Conservation (phyloP, 495 filamentous ascomycete genomes). For the Mytilinidion resinicola region DNA sequence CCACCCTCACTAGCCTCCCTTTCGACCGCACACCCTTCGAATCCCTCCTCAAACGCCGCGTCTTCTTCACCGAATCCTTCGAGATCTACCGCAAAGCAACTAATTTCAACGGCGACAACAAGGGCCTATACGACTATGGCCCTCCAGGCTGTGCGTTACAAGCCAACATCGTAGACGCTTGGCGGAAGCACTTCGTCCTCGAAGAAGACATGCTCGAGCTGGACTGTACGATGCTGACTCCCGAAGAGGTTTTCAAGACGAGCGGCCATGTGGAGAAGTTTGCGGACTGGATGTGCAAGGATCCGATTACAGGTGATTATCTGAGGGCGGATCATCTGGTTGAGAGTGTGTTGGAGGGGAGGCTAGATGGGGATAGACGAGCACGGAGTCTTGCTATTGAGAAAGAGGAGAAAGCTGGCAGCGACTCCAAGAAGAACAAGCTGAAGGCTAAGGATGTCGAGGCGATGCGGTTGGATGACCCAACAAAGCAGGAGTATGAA, state of each 20-base stretch:
- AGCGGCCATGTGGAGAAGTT: conserved; percentile 97
- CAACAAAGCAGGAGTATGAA: conserved; percentile 59
- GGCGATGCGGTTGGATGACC: conserved; percentile 58
- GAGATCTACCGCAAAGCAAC: conserved; percentile 45
- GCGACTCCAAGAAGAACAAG: conserved; percentile 56
- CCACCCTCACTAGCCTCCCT: conserved; percentile 78
- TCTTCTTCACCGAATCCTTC: conserved; percentile 85
- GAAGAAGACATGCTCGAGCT: conserved; percentile 44
- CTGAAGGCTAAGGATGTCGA: conserved; percentile 49
- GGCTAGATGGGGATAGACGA: conserved; percentile 59
- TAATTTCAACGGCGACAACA: conserved; percentile 29
- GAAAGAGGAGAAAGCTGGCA: conserved; percentile 44
- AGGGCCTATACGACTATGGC: conserved; percentile 39
- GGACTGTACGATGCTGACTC: conserved; percentile 45
- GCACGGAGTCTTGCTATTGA: conserved; percentile 52
- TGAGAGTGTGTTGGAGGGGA: conserved; percentile 79
- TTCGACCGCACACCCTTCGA: conserved; percentile 78
- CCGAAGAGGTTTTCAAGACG: conserved; percentile 87
- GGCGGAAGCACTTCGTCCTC: conserved; percentile 66
- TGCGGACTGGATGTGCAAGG: conserved; percentile 98
- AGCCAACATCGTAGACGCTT: conserved; percentile 76
- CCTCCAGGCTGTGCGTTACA: conserved; percentile 40
- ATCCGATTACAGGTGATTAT: conserved; percentile 93
- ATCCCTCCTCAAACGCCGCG: conserved; percentile 44
- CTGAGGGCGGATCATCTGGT: conserved; percentile 93